Percentiles rank a stretch among this genome's conserved stretches.
phyloP scores from a whole-genome alignment of 2,329 filamentous ascomycete species.

The Talaromyces sp. region DNA sequence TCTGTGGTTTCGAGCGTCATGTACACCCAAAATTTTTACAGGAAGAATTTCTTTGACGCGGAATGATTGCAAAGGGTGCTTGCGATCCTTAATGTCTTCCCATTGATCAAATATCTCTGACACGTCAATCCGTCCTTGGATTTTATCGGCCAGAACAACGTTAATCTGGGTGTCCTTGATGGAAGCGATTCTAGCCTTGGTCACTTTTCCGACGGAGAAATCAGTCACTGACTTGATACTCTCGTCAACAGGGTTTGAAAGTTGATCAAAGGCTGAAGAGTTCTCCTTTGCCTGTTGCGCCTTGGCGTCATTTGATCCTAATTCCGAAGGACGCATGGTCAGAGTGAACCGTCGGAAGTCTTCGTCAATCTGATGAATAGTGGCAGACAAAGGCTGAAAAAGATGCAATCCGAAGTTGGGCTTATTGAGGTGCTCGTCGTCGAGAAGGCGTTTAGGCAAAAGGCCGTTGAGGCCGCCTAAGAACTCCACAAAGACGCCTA shows the following conservation, averaged over 20 bases:
- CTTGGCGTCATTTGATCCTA: slow-evolving; percentile 37
- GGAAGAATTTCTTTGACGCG: slow-evolving; percentile 62
- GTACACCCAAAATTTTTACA: slow-evolving; percentile 76
- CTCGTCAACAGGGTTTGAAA: slow-evolving; percentile 59
- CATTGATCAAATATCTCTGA: slow-evolving; percentile 85
- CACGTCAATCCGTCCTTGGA: slow-evolving; percentile 88
- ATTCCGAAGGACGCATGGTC: slow-evolving; percentile 47
- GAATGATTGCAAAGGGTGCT: slow-evolving; percentile 72
- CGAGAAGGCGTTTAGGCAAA: slow-evolving; percentile 71
- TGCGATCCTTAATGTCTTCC: slow-evolving; percentile 79
- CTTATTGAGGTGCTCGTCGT: slow-evolving; percentile 60
- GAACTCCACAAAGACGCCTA: slow-evolving; percentile 85
- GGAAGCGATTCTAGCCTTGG: slow-evolving; percentile 72
- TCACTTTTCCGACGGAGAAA: slow-evolving; percentile 64
- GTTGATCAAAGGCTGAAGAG: slow-evolving; percentile 15
- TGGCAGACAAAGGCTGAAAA: slow-evolving; percentile 68
- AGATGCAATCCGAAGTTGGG: slow-evolving; percentile 74
- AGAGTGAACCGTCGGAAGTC: slow-evolving; percentile 64
- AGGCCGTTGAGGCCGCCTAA: slow-evolving; percentile 69
- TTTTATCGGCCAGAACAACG: slow-evolving; percentile 76
- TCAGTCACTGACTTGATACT: slow-evolving; percentile 62
- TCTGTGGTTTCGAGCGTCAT: slow-evolving; percentile 82
- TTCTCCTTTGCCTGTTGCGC: slow-evolving; percentile 18
- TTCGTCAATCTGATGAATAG: slow-evolving; percentile 65
- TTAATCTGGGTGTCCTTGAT: slow-evolving; percentile 91